Evolutionary conservation across 108 stramenopile genomes (phyloP), one percentile per base, ranked within the genome.

Genomic region (Cyclostephanos tholiformis): DNA sequence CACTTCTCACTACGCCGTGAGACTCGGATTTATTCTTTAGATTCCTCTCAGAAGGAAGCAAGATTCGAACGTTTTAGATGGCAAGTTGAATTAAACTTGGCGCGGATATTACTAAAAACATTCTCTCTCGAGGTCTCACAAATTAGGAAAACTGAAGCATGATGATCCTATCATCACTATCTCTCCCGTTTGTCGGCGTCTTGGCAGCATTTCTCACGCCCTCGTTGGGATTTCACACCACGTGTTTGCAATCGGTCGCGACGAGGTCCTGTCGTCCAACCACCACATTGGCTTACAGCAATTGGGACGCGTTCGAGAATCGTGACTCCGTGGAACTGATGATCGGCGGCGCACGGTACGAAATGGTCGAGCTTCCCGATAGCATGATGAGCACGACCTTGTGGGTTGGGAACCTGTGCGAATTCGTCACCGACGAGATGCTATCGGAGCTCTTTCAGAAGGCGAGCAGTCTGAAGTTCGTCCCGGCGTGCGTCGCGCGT

Each of bases 281-380:
- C 32, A 69, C 72, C 56, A 44, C 58, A 6, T 38, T 74, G 43
- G 17, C 32, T 46, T 80, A 80, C 62, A 69, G 63, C 63, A 75
- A 72, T 63, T 75, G 73, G 80, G 80, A 81, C 61, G 80, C 80
- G 20, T 81, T 81, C 57, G 78, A 79, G 44, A 75, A 62, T 41
- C 80, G 57, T 19, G 91, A 92, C 65, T 63, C 86, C 46, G 53
- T 86, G 65, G 91, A 92, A 67, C 63, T 84, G 46, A 65, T 93
- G 68, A 72, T 88, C 62, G 92, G 92, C 3, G 92, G 92, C 11
- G 53, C 78, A 41, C 80, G 88, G 16, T 93, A 88, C 69, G 88
- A 91, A 84, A 88, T 90, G 86, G 85, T 89, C 8, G 85, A 86
- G 20, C 79, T 93, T 4, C 92, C 91, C 16, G 92, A 93, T 65